A percentile compares a stretch with the other conserved stretches of the same genome.
phyloP scores from a whole-genome alignment of 768 basidiomycete genomes.

The Mycena filopes region DNA sequence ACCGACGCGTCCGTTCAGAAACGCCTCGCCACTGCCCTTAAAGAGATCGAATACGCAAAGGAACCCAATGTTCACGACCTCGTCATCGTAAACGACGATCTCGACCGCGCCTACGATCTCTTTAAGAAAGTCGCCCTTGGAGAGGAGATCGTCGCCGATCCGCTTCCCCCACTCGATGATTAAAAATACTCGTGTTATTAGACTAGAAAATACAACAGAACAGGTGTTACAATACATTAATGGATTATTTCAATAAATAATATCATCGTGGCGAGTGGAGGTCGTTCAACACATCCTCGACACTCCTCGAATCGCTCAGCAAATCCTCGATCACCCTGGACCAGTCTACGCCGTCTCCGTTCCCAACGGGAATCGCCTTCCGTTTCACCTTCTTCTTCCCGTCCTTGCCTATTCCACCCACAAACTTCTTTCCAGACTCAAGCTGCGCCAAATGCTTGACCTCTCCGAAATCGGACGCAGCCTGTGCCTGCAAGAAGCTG shows the following conservation, averaged over 20 bases:
- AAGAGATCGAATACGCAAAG: slow-evolving; percentile 87
- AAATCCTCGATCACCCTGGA: slow-evolving; percentile 49
- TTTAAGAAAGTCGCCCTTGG: slow-evolving; percentile 84
- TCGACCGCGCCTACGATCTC: slow-evolving; percentile 83
- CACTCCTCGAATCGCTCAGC: slow-evolving; percentile 33
- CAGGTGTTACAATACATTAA: slow-evolving; percentile 24
- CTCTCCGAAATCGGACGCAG: slow-evolving; percentile 75
- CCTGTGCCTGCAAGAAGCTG: slow-evolving; percentile 81
- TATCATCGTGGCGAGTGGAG: slow-evolving; percentile 22
- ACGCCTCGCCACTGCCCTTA: slow-evolving; percentile 79
- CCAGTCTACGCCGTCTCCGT: slow-evolving; percentile 57
- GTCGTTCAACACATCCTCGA: slow-evolving; percentile 29
- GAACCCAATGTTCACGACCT: slow-evolving; percentile 79
- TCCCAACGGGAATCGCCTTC: slow-evolving; percentile 47
- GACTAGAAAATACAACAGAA: slow-evolving; percentile 6
- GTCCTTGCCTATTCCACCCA: slow-evolving; percentile 43
- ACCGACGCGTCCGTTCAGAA: slow-evolving; percentile 75
- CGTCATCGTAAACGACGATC: slow-evolving; percentile 90
- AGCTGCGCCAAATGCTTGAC: slow-evolving; percentile 74
- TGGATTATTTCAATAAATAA: slow-evolving; percentile 3
- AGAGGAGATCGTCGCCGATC: slow-evolving; percentile 22
- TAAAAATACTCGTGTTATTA: slow-evolving; percentile 8
- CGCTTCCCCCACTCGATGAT: slow-evolving; percentile 30
- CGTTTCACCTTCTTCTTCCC: slow-evolving; percentile 37
- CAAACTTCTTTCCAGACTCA: slow-evolving; percentile 54